phyloP scores from a whole-genome alignment of 1,139 yeast genomes.

The Sugiyamaella paludigena region DNA sequence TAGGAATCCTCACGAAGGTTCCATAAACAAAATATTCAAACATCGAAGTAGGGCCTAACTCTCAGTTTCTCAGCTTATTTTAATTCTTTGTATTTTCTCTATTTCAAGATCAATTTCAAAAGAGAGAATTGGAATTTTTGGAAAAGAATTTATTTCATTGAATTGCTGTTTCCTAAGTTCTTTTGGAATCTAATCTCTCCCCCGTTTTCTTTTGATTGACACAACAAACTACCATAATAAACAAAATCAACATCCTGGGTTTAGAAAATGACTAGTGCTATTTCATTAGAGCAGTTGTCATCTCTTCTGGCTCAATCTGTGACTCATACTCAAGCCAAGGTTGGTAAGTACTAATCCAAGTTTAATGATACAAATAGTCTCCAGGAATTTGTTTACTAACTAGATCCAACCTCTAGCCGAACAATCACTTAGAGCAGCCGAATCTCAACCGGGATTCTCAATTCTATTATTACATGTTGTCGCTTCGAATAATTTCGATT shows the following conservation, averaged over 20 bases:
- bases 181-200: no score
- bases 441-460: slow-evolving; percentile 69
- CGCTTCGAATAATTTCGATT: slow-evolving; percentile 56
- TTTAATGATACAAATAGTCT: neutral
- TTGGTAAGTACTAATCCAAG: slow-evolving; percentile 23
- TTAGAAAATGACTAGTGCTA: neutral
- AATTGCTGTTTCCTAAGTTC: no score
- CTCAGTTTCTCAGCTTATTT: no score
- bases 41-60: no score
- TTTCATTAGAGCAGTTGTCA: slow-evolving; percentile 17
- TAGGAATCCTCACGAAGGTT: no score
- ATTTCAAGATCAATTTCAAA: no score
- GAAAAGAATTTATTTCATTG: no score
- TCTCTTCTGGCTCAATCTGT: slow-evolving; percentile 26
- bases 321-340: slow-evolving; percentile 23
- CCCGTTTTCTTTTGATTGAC: no score
- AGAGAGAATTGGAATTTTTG: no score
- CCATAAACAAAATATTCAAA: no score
- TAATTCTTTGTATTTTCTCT: no score
- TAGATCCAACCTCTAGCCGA: slow-evolving; percentile 41
- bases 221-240: no score
- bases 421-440: slow-evolving; percentile 53
- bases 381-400: slow-evolving; percentile 2
- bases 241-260: neutral
- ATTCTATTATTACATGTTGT: slow-evolving; percentile 73